phyloP scores from a whole-genome alignment of 805 yeast genomes.

The Ogataea polymorpha region DNA sequence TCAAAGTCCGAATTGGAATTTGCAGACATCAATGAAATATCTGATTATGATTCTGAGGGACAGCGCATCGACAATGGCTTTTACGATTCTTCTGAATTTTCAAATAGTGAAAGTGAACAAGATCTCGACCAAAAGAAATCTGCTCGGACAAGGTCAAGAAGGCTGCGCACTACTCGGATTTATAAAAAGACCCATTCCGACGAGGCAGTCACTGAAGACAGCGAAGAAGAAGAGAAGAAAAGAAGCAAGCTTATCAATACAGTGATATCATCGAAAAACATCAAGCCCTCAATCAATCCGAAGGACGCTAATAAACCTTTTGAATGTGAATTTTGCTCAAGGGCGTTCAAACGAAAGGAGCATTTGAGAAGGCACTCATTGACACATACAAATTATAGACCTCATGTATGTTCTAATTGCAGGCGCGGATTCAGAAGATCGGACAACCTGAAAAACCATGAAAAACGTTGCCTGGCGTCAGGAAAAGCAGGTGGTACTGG shows the following conservation, averaged over 20 bases:
- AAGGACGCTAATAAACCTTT: slow-evolving; percentile 19
- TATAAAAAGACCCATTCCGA: background rate
- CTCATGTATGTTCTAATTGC: slow-evolving; percentile 26
- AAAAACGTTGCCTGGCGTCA: slow-evolving; percentile 23
- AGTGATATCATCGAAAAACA: slow-evolving; percentile 24
- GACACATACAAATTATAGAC: slow-evolving; percentile 28
- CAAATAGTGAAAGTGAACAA: slow-evolving; percentile 5
- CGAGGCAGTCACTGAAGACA: background rate
- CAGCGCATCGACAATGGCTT: background rate
- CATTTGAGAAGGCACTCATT: slow-evolving; percentile 27
- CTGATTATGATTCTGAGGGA: slow-evolving; percentile 12
- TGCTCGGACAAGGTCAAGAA: background rate
- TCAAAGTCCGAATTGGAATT: too few relatives aligned
- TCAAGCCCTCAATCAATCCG: slow-evolving; percentile 21
- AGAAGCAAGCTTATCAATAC: slow-evolving; percentile 17
- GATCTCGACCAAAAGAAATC: background rate
- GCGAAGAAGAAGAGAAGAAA: slow-evolving; percentile 9
- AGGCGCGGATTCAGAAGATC: slow-evolving; percentile 29
- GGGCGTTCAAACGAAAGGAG: slow-evolving; percentile 28
- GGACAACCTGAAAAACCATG: slow-evolving; percentile 28
- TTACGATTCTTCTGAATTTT: background rate
- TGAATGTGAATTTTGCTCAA: slow-evolving; percentile 26
- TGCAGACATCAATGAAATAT: slow-evolving; percentile 5
- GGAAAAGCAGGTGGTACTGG: slow-evolving; percentile 20
- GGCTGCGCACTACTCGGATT: background rate